A percentile compares a stretch with the other conserved stretches of the same genome.
phyloP scores from a whole-genome alignment of 2,329 filamentous ascomycete species.

The Blastomyces percursus region DNA sequence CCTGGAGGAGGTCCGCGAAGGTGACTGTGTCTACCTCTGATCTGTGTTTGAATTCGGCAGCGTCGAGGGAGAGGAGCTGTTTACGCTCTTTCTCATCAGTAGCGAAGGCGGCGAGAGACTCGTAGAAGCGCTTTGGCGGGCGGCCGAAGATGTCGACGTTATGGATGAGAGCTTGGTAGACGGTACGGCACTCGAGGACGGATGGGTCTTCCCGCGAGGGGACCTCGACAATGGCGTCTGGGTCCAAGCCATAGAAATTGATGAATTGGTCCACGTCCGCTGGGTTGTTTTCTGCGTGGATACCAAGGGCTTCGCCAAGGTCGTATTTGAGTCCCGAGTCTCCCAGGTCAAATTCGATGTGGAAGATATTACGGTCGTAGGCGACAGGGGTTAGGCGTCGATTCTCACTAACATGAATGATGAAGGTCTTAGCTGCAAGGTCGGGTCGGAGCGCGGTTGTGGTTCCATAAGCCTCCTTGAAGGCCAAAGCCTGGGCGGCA shows the following conservation, averaged over 20 bases:
- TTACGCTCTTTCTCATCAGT: constrained; percentile 71
- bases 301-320: constrained; percentile 92
- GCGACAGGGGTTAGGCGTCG: constrained; percentile 74
- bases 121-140: constrained; percentile 96
- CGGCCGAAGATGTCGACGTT: constrained; percentile 96
- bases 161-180: constrained; percentile 82
- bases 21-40: constrained; percentile 84
- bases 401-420: constrained; percentile 89
- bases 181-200: constrained; percentile 74
- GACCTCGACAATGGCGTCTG: constrained; percentile 79
- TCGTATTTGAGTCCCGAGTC: constrained; percentile 86
- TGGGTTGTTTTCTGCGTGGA: constrained; percentile 88
- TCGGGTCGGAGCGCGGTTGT: constrained; percentile 68
- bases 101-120: constrained; percentile 76
- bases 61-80: constrained; percentile 64
- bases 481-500: constrained; percentile 74
- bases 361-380: constrained; percentile 99
- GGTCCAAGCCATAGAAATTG: constrained; percentile 72
- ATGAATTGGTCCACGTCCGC: constrained; percentile 75
- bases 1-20: constrained; percentile 78
- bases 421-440: constrained; percentile 70
- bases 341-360: constrained; percentile 96
- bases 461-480: constrained; percentile 89
- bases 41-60: constrained; percentile 82
- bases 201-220: constrained; percentile 67